Evolutionary conservation across 176 grass and related monocot genomes (phyloP).

Genomic region (Phoenix roebelenii): DNA sequence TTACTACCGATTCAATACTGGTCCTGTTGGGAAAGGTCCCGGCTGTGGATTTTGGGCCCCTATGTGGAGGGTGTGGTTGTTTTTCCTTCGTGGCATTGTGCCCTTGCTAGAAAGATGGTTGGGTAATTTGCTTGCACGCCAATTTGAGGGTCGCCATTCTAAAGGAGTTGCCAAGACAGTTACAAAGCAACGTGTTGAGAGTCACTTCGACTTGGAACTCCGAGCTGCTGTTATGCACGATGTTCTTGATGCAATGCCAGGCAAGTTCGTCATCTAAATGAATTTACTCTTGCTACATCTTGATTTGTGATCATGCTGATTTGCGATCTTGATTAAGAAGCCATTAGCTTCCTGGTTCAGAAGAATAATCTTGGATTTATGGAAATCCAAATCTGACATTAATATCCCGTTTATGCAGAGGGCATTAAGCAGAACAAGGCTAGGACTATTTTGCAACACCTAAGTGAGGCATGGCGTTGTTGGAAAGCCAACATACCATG

Average conservation of each 20-base stretch:
- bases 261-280: background rate
- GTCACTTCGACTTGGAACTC: conserved; percentile 95
- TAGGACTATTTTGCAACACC: conserved; percentile 85
- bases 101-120: conserved; percentile 91
- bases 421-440: conserved; percentile 99
- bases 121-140: conserved; percentile 81
- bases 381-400: background rate
- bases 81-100: conserved; percentile 95
- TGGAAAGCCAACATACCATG: conserved; percentile 99
- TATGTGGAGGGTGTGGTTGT: conserved; percentile 97
- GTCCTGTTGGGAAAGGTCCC: conserved; percentile 95
- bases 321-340: no score
- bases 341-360: no score
- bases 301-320: no score
- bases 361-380: no score
- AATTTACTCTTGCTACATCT: no score
- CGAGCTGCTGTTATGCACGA: conserved; percentile 98
- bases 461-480: conserved; percentile 97
- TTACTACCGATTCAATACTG: conserved; percentile 98
- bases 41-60: conserved; percentile 98
- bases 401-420: conserved; percentile 32
- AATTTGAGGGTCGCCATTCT: conserved; percentile 94
- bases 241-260: conserved; percentile 99
- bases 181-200: conserved; percentile 96
- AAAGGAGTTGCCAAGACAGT: conserved; percentile 99